Base-by-base conservation (phyloP, 2,329 filamentous ascomycete genomes). In the Neofusicoccum kwambonambiense region DNA sequence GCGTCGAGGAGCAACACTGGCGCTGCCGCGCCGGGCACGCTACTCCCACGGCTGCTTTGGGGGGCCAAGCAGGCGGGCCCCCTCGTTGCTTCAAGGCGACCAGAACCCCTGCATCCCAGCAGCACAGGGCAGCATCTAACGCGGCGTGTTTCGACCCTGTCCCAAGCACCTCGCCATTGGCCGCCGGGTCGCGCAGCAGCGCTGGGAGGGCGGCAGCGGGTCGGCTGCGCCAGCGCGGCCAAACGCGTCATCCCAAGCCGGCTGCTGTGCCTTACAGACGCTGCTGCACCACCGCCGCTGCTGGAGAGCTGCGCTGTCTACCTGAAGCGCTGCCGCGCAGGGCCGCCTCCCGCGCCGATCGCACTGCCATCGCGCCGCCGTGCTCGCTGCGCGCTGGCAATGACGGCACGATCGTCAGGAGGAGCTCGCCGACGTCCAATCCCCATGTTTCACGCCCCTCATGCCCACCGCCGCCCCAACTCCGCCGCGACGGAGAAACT, bases 1-100 rank as follows among this genome's bases (percentile, higher is more conserved):
- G 41, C 54, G 54, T 34, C 54, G 54, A 58, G 54, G 54, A 58
- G 54, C 39, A 56, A 31, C 37, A 42, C 52, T n/a, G 19, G 45
- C 45, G 45, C 45, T 49, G 27, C 47, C 27, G 27, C 27, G 27
- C 12, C 45, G 15, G 13, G 27, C 50, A 39, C 52, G 22, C 52
- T 57, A 57, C 52, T 52, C 15, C 35, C 37, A 41, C 39, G 13
- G 39, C 39, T 42, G 52, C 39, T 60, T 47, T 45, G 56, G 56
- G 52, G 42, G 54, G 39, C 50, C 50, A 37, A 54, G 56, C 22
- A 27, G 52, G 19, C 31, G 41, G 42, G 31, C 31, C 57, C 44
- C 45, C 44, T 62, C 58, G 58, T 34, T 64, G 62, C 45, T 47
- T 58, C 62, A 64, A 64, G 62, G 62, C 62, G 44, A 31, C 62